Evolutionary conservation across 2,329 filamentous ascomycete species (phyloP), one percentile per base, ranked within the genome.

Genomic region (Hirsutella rhossiliensis): DNA sequence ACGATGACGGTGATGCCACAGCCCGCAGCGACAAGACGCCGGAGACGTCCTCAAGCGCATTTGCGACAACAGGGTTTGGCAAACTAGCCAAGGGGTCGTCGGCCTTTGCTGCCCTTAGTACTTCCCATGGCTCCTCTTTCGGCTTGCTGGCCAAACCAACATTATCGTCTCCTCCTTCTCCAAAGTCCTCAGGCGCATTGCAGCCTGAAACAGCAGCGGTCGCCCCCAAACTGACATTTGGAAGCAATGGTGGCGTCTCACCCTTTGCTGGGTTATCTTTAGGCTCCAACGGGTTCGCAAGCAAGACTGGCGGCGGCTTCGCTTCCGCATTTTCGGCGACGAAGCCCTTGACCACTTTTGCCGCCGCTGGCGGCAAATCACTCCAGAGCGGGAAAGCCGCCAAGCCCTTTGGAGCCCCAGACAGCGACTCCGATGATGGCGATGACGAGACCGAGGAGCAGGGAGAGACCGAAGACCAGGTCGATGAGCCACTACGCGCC

Each of bases 391-490:
- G 72, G 47, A 85, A 84, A 59, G 71, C 78, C 13, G 71, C 74
- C 4, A 86, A 78, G 61, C 75, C 86, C 0, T 92, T 95, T 58
- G 87, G 87, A 29, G 84, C 86, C 12, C 77, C 85, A 2, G 80
- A 80, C 34, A 82, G 77, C 47, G 79, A 81, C 41, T 72, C 67
- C 3, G 77, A 78, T 36, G 73, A 72, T 3, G 65, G 50, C 5
- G 62, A 60, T 1, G 61, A 61, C 1, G 63, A 62, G 3, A 62
- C 45, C 5, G 63, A 62, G 11, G 62, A 60, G 7, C 62, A 61
- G 2, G 61, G 56, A 18, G 66, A 69, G 3, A 65, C 59, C n/a
- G 59, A 58, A 62, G 66, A 40, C 60, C 67, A 43, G 65, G 65
- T 28, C 4, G 69, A 71, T 12, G 69, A 73, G 32, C 64, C 64